Evolutionary conservation across 2,329 filamentous ascomycete genomes (phyloP).

Genomic region (Camillea tinctor): DNA sequence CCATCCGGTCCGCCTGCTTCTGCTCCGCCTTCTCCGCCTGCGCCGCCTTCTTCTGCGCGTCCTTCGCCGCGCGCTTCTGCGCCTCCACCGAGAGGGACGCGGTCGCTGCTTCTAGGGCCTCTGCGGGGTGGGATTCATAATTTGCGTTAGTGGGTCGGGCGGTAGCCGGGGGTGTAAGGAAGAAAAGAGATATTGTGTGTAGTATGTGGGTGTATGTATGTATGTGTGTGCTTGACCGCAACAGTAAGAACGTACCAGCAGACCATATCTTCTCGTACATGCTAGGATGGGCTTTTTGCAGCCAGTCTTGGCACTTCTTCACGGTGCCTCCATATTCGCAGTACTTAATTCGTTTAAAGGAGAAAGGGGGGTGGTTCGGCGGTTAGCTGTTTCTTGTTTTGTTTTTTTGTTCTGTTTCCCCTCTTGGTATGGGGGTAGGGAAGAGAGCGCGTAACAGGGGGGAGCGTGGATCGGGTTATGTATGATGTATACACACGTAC

Average conservation of each 20-base stretch:
- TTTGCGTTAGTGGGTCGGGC: neutral
- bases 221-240: neutral
- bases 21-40: constrained; percentile 87
- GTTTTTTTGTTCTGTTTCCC: neutral
- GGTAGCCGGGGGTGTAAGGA: no score
- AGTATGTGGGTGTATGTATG: no score
- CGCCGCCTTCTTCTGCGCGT: constrained; percentile 93
- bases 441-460: neutral
- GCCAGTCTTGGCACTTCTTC: constrained; percentile 97
- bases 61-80: constrained; percentile 92
- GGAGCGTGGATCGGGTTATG: neutral
- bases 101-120: constrained; percentile 80
- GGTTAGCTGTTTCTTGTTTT: constrained; percentile 5
- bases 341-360: constrained; percentile 61
- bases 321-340: constrained; percentile 97
- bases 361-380: no score
- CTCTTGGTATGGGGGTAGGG: neutral
- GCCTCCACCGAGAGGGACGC: constrained; percentile 85
- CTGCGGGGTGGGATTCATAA: constrained; percentile 39
- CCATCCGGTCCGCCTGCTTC: constrained; percentile 79
- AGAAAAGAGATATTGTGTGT: no score
- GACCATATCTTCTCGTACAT: constrained; percentile 84
- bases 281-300: constrained; percentile 69
- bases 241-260: constrained; percentile 56
- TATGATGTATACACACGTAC: constrained; percentile 38